Conservation (phyloP, 2,329 filamentous ascomycete species). For the Stenocarpella maydis region DNA sequence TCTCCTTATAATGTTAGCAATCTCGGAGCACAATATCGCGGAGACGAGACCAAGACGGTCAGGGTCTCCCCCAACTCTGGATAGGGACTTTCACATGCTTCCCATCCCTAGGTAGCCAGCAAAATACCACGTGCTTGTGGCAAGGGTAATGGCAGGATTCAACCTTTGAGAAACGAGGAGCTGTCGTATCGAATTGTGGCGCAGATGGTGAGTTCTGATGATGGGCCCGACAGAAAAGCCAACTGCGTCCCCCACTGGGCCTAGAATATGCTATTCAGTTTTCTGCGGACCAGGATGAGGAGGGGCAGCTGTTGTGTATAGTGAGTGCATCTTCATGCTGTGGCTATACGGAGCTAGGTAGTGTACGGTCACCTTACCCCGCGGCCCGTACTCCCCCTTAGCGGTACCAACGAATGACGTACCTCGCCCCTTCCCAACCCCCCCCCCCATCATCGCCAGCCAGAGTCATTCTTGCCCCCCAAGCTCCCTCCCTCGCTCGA, state of each 20-base stretch:
- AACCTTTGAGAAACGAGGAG: slow-evolving; percentile 10
- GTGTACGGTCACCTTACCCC: slow-evolving; percentile 7
- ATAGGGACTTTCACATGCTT: slow-evolving; percentile 9
- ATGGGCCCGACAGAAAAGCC: neutral
- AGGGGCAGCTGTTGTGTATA: slow-evolving; percentile 6
- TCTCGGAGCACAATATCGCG: neutral
- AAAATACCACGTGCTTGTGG: neutral
- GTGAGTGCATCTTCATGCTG: too few relatives aligned
- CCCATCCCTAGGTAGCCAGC: neutral
- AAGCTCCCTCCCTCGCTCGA: slow-evolving; percentile 12
- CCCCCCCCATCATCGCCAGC: neutral
- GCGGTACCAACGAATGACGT: slow-evolving; percentile 13
- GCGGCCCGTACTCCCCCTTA: neutral
- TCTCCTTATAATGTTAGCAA: too few relatives aligned
- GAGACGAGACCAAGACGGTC: neutral
- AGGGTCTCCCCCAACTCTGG: neutral
- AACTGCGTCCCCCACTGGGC: neutral
- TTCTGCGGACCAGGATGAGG: neutral
- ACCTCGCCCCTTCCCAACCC: neutral
- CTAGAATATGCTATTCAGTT: neutral
- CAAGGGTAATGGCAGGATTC: slow-evolving; percentile 12
- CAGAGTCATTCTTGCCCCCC: slow-evolving; percentile 11
- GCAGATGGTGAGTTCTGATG: slow-evolving; percentile 1
- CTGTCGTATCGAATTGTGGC: slow-evolving; percentile 23
- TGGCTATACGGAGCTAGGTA: too few relatives aligned